Percentiles rank a stretch among this genome's conserved stretches.
Evolutionary conservation across 1,284 basidiomycete genomes (phyloP).

Genomic region (Acaromyces ingoldii): DNA sequence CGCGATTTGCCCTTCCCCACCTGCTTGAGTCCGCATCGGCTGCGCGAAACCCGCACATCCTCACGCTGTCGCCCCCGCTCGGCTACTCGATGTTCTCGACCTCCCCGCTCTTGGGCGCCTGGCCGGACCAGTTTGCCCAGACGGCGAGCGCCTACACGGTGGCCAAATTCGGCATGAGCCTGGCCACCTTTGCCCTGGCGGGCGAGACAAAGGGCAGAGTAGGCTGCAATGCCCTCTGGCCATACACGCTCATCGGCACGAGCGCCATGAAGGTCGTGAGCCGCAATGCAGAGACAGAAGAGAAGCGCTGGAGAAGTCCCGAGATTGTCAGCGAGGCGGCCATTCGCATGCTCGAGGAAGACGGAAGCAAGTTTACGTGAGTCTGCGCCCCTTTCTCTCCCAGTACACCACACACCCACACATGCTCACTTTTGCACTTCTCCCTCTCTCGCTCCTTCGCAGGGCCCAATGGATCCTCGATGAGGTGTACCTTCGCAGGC

Average conservation of each 20-base stretch:
- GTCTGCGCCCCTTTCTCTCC: not conserved
- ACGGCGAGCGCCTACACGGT: slow-evolving; percentile 38
- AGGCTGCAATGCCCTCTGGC: slow-evolving; percentile 41
- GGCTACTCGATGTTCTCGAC: slow-evolving; percentile 22
- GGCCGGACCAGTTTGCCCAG: slow-evolving; percentile 20
- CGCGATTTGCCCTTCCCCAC: slow-evolving; percentile 42
- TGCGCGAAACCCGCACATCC: slow-evolving; percentile 43
- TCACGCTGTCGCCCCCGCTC: slow-evolving; percentile 45
- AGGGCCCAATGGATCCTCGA: slow-evolving; percentile 43
- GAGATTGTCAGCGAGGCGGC: slow-evolving; percentile 45
- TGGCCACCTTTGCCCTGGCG: slow-evolving; percentile 37
- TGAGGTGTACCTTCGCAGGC: slow-evolving; percentile 42
- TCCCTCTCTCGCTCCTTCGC: not conserved
- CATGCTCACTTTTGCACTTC: not conserved
- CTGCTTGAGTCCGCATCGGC: slow-evolving; percentile 22
- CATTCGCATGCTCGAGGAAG: slow-evolving; percentile 34
- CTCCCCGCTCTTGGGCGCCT: slow-evolving; percentile 12
- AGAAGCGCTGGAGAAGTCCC: slow-evolving; percentile 31
- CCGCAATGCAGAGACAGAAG: slow-evolving; percentile 25
- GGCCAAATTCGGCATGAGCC: slow-evolving; percentile 47
- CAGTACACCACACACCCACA: not conserved
- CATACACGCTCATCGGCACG: slow-evolving; percentile 40
- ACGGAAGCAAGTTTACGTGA: slow-evolving; percentile 17
- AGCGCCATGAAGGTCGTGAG: slow-evolving; percentile 41
- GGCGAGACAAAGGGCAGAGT: slow-evolving; percentile 39